A percentile compares a stretch with the other conserved stretches of the same genome.
These are phyloP conservation scores for Verticillium nubilum DNA, from an alignment of 2,329 filamentous ascomycete species.

Conservation along the genomic window DNA sequence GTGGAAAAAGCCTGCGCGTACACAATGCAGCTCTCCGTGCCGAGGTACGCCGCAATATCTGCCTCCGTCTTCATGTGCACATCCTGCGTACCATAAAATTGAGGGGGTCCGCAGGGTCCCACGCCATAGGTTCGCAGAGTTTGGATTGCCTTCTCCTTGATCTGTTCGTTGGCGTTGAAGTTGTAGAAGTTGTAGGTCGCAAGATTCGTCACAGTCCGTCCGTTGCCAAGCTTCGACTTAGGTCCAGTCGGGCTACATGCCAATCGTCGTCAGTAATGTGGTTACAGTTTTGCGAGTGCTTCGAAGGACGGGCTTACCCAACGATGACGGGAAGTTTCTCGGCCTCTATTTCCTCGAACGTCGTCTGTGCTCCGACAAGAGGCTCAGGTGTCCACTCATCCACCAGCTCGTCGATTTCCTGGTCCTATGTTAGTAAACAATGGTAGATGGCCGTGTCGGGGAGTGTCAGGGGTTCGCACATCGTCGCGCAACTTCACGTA, in stretches of 20 bases:
- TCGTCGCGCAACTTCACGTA: slow-evolving; percentile 87
- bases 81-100: slow-evolving; percentile 98
- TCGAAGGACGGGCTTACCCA: too few relatives aligned
- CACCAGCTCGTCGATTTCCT: slow-evolving; percentile 93
- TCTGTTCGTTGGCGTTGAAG: slow-evolving; percentile 83
- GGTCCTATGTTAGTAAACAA: slow-evolving; percentile 18
- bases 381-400: slow-evolving; percentile 97
- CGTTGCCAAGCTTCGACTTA: slow-evolving; percentile 81
- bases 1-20: slow-evolving; percentile 96
- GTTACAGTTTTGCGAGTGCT: too few relatives aligned
- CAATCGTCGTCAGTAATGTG: neutral
- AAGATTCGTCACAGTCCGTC: slow-evolving; percentile 87
- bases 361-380: slow-evolving; percentile 67
- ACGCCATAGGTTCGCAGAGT: slow-evolving; percentile 94
- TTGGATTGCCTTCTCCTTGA: slow-evolving; percentile 93
- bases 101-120: slow-evolving; percentile 90
- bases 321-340: slow-evolving; percentile 85
- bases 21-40: slow-evolving; percentile 83
- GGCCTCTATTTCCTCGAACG: slow-evolving; percentile 73
- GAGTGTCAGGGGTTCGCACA: slow-evolving; percentile 19
- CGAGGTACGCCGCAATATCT: slow-evolving; percentile 86
- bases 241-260: slow-evolving; percentile 73
- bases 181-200: slow-evolving; percentile 98
- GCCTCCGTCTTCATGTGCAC: slow-evolving; percentile 96
- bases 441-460: too few relatives aligned